phyloP scores from a whole-genome alignment of 2,329 filamentous ascomycete species.

The Phaeosphaeria sp. region DNA sequence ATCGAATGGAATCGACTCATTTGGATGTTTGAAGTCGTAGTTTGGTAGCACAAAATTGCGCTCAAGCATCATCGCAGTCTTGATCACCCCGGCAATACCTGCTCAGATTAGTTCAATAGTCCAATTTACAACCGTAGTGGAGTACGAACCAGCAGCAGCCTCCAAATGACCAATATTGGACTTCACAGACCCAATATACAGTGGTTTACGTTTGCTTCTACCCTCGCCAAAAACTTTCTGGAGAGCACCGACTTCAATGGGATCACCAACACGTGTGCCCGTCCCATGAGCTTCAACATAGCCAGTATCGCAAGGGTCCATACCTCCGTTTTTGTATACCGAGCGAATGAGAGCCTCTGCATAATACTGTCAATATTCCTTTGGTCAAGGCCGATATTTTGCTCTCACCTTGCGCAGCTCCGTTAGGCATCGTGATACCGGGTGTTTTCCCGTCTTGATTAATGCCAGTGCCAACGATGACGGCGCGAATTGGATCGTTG shows the following conservation, averaged over 20 bases:
- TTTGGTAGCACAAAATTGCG: slow-evolving; percentile 47
- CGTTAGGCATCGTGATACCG: slow-evolving; percentile 65
- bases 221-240: slow-evolving; percentile 28
- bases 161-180: slow-evolving; percentile 45
- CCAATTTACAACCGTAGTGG: neutral
- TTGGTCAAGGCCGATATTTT: neutral
- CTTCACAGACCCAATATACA: slow-evolving; percentile 39
- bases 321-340: slow-evolving; percentile 27
- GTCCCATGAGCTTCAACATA: slow-evolving; percentile 52
- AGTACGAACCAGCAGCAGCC: slow-evolving; percentile 25
- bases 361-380: neutral
- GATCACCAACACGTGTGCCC: slow-evolving; percentile 60
- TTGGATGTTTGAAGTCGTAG: slow-evolving; percentile 44
- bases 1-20: slow-evolving; percentile 32
- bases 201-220: slow-evolving; percentile 21
- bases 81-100: slow-evolving; percentile 31
- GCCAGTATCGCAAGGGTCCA: slow-evolving; percentile 31
- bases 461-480: slow-evolving; percentile 51
- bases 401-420: slow-evolving; percentile 54
- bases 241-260: slow-evolving; percentile 35
- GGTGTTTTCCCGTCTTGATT: slow-evolving; percentile 62
- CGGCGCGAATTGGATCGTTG: slow-evolving; percentile 58
- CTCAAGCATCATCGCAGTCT: slow-evolving; percentile 51
- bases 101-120: neutral
- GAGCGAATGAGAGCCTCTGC: slow-evolving; percentile 26